Conservation (phyloP, 768 basidiomycete genomes). For the Tulasnella sp. region DNA sequence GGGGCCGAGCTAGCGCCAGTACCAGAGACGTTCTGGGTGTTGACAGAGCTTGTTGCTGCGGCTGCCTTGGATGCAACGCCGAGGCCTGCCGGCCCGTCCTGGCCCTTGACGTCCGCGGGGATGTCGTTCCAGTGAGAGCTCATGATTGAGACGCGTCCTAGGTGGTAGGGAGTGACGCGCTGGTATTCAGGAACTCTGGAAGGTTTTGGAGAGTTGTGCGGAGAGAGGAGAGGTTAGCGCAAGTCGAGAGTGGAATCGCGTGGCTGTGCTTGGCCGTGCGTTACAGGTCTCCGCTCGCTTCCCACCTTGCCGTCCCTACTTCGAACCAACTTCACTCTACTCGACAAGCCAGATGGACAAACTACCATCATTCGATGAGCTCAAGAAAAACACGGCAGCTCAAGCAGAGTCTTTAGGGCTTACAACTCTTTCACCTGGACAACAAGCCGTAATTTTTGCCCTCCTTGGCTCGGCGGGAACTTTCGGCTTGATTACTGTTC, state of each 20-base stretch:
- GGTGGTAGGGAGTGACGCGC: neutral
- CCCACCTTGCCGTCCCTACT: neutral
- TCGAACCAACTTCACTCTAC: neutral
- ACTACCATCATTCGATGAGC: neutral
- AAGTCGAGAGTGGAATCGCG: conserved; percentile 15
- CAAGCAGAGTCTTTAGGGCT: neutral
- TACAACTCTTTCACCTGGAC: neutral
- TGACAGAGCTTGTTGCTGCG: conserved; percentile 7
- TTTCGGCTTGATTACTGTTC: conserved; percentile 34
- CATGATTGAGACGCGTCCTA: conserved; percentile 14
- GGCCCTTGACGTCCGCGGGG: neutral
- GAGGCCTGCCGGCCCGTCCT: neutral
- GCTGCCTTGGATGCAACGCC: conserved; percentile 9
- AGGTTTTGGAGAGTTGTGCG: neutral
- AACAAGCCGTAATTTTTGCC: neutral
- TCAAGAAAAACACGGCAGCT: neutral
- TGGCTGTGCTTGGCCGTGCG: conserved; percentile 12
- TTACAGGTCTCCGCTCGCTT: neutral
- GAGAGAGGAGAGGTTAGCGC: neutral
- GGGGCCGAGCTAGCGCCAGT: conserved; percentile 3
- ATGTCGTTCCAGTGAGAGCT: conserved; percentile 23
- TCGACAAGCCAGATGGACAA: neutral
- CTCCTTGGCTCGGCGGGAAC: conserved; percentile 28
- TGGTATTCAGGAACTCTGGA: neutral
- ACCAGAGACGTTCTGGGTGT: neutral